Evolutionary conservation across 75 land plant species (phyloP), one percentile per base, ranked within the genome.

Genomic region (Sequoia sempervirens): DNA sequence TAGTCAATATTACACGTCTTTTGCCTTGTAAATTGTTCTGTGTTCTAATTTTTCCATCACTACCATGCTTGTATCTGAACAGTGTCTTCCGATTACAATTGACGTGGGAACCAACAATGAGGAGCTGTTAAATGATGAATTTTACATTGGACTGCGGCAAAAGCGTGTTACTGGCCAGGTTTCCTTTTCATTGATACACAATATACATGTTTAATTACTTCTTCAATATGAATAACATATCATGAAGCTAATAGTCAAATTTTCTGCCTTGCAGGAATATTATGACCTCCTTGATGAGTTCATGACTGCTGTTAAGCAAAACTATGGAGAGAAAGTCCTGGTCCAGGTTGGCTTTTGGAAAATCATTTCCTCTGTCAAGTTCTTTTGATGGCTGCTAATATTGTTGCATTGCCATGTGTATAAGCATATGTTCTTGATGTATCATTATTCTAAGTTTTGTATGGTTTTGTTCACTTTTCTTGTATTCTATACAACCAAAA

Each of bases 71-170:
- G 46, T 78, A 26, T 83, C 32, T 80, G 45, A 13, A 76, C 91
- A 97, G 99, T 93, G 97, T 82, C 88, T 97, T 86, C 99, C 99
- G 30, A 79, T 97, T 58, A 92, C 98, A 9, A 95, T 97, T 85
- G 98, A 97, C 86, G 99, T 96, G 36, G 96, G 99, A 23, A 96
- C 99, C 79, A 97, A 97, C 92, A 97, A 96, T 85, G 93, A 97
- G 83, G n/a, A 85, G 2, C 87, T 97, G 83, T 84, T 97, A 50
- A 91, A 96, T 12, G 94, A 94, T 84, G 98, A 94, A 75, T 95
- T 96, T 80, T 96, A 96, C 83, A 95, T 96, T 79, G 99, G 99
- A 41, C 87, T 96, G 15, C 85, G 90, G 73, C 93, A 93, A 82
- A 92, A 86, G 84, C 89, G 99, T 26, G 91, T 89, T 20, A 95